A percentile compares a stretch with the other conserved stretches of the same genome.
These are phyloP conservation scores for Aspergillus ellipticus DNA, from an alignment of 495 filamentous ascomycete species.

Conservation along the genomic window DNA sequence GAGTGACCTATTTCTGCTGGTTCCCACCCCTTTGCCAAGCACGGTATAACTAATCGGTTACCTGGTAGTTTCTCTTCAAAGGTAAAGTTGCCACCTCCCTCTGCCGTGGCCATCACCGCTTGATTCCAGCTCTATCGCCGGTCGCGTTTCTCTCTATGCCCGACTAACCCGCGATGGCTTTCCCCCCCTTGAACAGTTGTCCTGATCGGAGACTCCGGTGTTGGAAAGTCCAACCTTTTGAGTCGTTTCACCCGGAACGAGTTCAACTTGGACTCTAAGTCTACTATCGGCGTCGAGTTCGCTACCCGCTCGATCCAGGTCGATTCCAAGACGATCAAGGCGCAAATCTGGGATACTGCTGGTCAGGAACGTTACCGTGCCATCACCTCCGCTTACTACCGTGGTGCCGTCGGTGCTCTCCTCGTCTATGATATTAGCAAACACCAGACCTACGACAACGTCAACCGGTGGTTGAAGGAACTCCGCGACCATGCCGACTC, in stretches of 20 bases:
- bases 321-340: constrained; percentile 99
- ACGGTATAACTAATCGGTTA: constrained; percentile 14
- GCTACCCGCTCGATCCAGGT: constrained; percentile 98
- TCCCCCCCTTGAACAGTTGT: constrained; percentile 62
- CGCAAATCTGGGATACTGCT: constrained; percentile 99
- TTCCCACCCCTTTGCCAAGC: neutral
- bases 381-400: constrained; percentile 98
- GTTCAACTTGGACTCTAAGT: constrained; percentile 99
- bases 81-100: constrained; percentile 53
- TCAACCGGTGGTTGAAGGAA: constrained; percentile 98
- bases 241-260: constrained; percentile 99
- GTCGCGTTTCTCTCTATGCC: neutral
- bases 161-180: constrained; percentile 21
- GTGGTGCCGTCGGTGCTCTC: constrained; percentile 93
- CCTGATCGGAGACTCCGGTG: constrained; percentile 96
- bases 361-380: constrained; percentile 98
- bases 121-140: constrained; percentile 3
- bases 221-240: constrained; percentile 99
- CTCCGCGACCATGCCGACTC: constrained; percentile 96
- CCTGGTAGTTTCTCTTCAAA: constrained; percentile 95
- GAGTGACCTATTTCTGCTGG: constrained; percentile 37
- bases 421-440: constrained; percentile 99
- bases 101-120: neutral
- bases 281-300: constrained; percentile 99
- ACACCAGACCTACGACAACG: constrained; percentile 98